Evolutionary conservation across 2,329 filamentous ascomycete species (phyloP).

Genomic region (Exutisphaerella laricina): DNA sequence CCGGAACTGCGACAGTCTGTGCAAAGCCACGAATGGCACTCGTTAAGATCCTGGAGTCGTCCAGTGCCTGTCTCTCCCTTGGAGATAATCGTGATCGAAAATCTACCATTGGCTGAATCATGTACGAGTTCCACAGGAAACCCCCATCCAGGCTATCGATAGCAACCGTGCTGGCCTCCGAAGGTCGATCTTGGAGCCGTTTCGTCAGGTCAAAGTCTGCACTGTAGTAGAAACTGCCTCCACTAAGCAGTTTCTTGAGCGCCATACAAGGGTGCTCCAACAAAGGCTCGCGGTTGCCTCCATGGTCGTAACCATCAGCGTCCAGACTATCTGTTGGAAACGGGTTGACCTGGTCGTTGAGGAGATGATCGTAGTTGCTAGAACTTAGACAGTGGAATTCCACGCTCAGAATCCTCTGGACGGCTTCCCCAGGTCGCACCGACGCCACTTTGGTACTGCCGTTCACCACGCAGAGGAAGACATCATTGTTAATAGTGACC

Average conservation of each 20-base stretch:
- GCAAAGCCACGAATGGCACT: slow-evolving; percentile 94
- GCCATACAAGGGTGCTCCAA: slow-evolving; percentile 86
- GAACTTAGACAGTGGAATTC: slow-evolving; percentile 90
- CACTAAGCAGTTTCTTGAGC: slow-evolving; percentile 83
- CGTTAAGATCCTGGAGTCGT: slow-evolving; percentile 80
- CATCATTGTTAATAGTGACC: slow-evolving; percentile 74
- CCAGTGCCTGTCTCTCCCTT: slow-evolving; percentile 71
- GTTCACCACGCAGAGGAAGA: slow-evolving; percentile 87
- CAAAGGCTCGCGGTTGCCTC: slow-evolving; percentile 59
- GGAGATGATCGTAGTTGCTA: slow-evolving; percentile 74
- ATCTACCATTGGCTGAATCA: slow-evolving; percentile 87
- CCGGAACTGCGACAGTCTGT: slow-evolving; percentile 76
- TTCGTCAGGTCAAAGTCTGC: slow-evolving; percentile 97
- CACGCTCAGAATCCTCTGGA: slow-evolving; percentile 79
- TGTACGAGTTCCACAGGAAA: slow-evolving; percentile 97
- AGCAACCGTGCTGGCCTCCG: slow-evolving; percentile 62
- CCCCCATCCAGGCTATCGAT: slow-evolving; percentile 89
- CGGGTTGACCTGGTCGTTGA: slow-evolving; percentile 53
- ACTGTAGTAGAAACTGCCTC: slow-evolving; percentile 96
- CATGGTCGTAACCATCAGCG: slow-evolving; percentile 49
- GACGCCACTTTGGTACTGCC: slow-evolving; percentile 72
- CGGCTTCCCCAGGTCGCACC: slow-evolving; percentile 78
- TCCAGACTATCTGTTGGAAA: slow-evolving; percentile 51
- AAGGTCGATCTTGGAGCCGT: slow-evolving; percentile 72
- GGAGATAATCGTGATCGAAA: slow-evolving; percentile 77